phyloP scores from a whole-genome alignment of 805 yeast species.

The Lipomyces sp. region DNA sequence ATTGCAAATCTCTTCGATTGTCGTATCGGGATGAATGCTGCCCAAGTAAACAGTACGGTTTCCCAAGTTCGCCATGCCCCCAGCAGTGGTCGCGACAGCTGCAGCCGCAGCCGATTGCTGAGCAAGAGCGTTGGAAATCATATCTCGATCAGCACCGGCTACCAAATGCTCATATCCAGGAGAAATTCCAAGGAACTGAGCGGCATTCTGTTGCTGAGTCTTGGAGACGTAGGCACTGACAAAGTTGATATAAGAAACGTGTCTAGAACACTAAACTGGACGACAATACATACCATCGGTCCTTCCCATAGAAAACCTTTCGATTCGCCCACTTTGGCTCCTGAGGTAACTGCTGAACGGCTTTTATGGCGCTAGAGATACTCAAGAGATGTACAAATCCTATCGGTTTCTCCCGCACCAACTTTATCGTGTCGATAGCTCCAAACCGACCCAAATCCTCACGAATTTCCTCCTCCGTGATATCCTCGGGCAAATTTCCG shows the following conservation, averaged over 20 bases:
- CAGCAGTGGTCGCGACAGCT: conserved; percentile 93
- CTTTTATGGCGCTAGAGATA: conserved; percentile 82
- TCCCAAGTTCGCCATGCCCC: conserved; percentile 89
- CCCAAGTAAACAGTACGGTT: conserved; percentile 93
- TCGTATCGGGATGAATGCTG: conserved; percentile 83
- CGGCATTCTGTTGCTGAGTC: conserved; percentile 96
- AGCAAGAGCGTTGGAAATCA: conserved; percentile 58
- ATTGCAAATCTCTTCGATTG: conserved; percentile 91
- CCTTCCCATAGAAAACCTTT: conserved; percentile 90
- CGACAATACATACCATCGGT: conserved; percentile 53
- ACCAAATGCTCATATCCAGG: conserved; percentile 85
- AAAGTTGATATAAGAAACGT: conserved; percentile 46
- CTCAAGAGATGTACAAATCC: conserved; percentile 87
- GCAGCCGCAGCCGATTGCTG: conserved; percentile 98
- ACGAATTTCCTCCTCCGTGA: conserved; percentile 67
- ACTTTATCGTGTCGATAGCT: conserved; percentile 79
- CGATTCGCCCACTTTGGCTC: conserved; percentile 72
- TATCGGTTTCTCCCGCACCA: conserved; percentile 75
- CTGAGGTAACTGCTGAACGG: conserved; percentile 74
- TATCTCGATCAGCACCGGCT: conserved; percentile 65
- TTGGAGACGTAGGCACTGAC: conserved; percentile 81
- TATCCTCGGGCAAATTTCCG: conserved; percentile 72
- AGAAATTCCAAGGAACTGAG: conserved; percentile 88
- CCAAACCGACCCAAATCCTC: conserved; percentile 77
- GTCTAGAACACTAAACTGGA: not conserved